Evolutionary conservation across 202 grass and related monocot species (phyloP), one percentile per base, ranked within the genome.

Genomic region (Setaria viridis): DNA sequence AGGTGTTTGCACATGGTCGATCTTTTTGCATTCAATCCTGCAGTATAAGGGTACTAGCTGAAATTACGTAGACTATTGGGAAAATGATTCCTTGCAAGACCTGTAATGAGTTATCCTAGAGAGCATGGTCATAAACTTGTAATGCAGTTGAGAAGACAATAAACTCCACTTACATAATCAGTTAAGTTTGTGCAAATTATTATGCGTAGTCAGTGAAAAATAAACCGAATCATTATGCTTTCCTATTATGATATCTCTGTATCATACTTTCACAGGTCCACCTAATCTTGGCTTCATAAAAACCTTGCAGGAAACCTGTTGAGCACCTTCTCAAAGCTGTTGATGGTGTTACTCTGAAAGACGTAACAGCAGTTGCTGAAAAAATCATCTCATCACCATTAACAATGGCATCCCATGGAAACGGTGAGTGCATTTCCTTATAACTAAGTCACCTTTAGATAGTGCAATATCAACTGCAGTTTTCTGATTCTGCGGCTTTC

Each of bases 371-470:
- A 15, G 53, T 96, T 79, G 90, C 93, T 86, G 88, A 92, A 76
- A 96, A 91, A 34, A 90, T 99, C 20, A 91, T 96, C 80, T 90
- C 93, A 39, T 94, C 93, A 12, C 92, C 97, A 9, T 68, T 99
- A 37, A 99, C 97, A 90, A 93, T 99, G 93, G 93, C 90, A 48
- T 99, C 97, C 29, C 91, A 93, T 80, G 97, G 97, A 88, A 91
- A 96, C 16, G 93, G 97, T 99, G 78, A 85, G 93, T 67, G 16
- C 47, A 47, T 53, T 67, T 74, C 68, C 46, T 8, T 19, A 16
- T 56, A 72, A 77, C 35, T 47, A 30, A 6, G 7, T 66, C 41
- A 66, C 70, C 29, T 84, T 2, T 69, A 62, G 43, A 67, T 73
- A 35, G 15, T 74, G 72, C 19, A 32, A 45, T 46, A 67, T 68